Evolutionary conservation across 306 rosid species (phyloP).

Genomic region (Begonia peltatifolia): DNA sequence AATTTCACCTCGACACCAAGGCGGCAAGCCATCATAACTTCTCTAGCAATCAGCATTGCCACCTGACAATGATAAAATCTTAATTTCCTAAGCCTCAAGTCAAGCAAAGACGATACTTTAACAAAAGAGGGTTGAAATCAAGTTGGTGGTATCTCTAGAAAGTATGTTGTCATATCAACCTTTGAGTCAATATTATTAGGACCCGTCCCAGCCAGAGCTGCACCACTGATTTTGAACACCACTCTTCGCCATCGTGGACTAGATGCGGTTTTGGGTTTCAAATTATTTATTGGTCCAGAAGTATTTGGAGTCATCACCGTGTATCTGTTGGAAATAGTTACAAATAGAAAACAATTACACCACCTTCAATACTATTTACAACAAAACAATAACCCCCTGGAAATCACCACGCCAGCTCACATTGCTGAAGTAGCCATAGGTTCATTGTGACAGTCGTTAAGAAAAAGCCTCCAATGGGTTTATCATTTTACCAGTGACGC

Average conservation of each 20-base stretch:
- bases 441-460: too few species aligned
- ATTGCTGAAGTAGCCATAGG: too few species aligned
- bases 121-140: neutral
- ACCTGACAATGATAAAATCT: conserved; percentile 38
- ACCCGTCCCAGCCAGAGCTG: conserved; percentile 75
- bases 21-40: conserved; percentile 73
- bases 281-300: conserved; percentile 38
- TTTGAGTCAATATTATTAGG: conserved; percentile 74
- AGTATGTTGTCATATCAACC: conserved; percentile 20
- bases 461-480: neutral
- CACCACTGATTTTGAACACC: conserved; percentile 87
- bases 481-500: neutral
- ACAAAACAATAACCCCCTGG: too few species aligned
- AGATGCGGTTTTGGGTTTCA: conserved; percentile 51
- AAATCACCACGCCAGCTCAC: too few species aligned
- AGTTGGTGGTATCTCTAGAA: neutral
- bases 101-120: neutral
- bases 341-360: conserved; percentile 4
- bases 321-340: conserved; percentile 25
- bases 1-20: conserved; percentile 75
- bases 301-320: conserved; percentile 35
- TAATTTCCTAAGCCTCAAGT: conserved; percentile 2
- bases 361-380: neutral
- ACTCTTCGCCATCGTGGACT: conserved; percentile 81
- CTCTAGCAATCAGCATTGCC: conserved; percentile 63